A percentile compares a stretch with the other conserved stretches of the same genome.
phyloP scores from a whole-genome alignment of 306 rosid species.

The Mucuna pruriens region DNA sequence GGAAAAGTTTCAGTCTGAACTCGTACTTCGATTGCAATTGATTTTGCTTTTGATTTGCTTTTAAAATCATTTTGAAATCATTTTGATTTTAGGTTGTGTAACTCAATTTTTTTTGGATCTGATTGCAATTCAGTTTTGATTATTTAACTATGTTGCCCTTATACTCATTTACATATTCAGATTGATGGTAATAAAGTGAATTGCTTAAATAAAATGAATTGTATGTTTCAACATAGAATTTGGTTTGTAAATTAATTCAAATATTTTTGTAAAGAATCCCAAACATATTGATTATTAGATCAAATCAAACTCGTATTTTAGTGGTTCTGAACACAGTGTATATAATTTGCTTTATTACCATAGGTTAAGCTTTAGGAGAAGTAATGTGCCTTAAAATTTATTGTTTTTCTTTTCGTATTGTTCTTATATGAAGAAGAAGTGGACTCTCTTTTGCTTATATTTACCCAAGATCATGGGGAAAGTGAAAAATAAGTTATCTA shows the following conservation, averaged over 20 bases:
- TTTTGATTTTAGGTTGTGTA: not conserved
- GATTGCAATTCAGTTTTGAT: not conserved
- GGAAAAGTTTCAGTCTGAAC: not conserved
- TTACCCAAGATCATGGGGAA: slow-evolving; percentile 1
- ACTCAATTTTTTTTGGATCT: not conserved
- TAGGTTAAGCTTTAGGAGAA: not conserved
- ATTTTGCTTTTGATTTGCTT: not conserved
- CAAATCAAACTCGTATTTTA: not conserved
- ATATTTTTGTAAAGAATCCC: not conserved
- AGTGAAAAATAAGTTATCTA: slow-evolving; percentile 2
- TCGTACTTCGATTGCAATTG: not conserved
- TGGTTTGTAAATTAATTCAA: not conserved
- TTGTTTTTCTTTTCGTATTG: not conserved
- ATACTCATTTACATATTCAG: not conserved
- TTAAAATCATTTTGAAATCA: slow-evolving; percentile 2
- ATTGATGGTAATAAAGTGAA: not conserved
- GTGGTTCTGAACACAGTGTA: not conserved
- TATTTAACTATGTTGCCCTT: not conserved
- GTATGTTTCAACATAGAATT: not conserved
- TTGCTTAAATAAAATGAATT: not conserved
- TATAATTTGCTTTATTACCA: not conserved
- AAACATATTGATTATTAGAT: not conserved
- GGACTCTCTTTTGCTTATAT: slow-evolving; percentile 1
- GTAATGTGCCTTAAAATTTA: not conserved
- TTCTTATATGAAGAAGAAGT: slow-evolving; percentile 26